phyloP scores from a whole-genome alignment of 148 eudicot genomes.

The Cornus florida region DNA sequence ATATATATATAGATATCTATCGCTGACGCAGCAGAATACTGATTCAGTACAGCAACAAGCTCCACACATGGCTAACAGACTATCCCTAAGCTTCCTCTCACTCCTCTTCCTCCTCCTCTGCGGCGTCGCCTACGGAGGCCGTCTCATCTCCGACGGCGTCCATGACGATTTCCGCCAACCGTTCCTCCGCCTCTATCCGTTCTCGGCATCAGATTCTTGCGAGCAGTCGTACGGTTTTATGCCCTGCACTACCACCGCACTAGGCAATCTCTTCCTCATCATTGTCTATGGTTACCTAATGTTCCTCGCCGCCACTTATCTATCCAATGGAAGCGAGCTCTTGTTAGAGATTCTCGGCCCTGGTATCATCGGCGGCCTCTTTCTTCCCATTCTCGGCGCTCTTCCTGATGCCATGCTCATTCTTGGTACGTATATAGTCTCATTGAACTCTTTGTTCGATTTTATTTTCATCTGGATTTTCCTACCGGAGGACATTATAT shows the following conservation, averaged over 20 bases:
- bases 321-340: conserved; percentile 75
- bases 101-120: conserved; percentile 16
- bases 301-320: conserved; percentile 67
- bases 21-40: background rate
- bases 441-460: background rate
- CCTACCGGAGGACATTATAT: background rate
- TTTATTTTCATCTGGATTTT: background rate
- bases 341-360: conserved; percentile 89
- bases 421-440: conserved; percentile 45
- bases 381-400: conserved; percentile 89
- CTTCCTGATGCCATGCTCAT: conserved; percentile 96
- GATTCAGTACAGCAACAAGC: background rate
- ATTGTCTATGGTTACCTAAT: conserved; percentile 73
- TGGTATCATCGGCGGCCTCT: conserved; percentile 81
- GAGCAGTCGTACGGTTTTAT: conserved; percentile 84
- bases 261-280: conserved; percentile 66
- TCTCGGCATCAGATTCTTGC: conserved; percentile 25
- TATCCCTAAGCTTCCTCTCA: background rate
- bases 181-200: conserved; percentile 11
- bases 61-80: background rate
- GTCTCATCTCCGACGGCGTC: conserved; percentile 34
- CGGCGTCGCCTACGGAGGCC: conserved; percentile 19
- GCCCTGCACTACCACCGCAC: conserved; percentile 68
- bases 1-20: background rate
- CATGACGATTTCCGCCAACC: background rate